Evolutionary conservation across 2,329 filamentous ascomycete species (phyloP), one percentile per base, ranked within the genome.

Genomic region (Phialemoniopsis sp.): DNA sequence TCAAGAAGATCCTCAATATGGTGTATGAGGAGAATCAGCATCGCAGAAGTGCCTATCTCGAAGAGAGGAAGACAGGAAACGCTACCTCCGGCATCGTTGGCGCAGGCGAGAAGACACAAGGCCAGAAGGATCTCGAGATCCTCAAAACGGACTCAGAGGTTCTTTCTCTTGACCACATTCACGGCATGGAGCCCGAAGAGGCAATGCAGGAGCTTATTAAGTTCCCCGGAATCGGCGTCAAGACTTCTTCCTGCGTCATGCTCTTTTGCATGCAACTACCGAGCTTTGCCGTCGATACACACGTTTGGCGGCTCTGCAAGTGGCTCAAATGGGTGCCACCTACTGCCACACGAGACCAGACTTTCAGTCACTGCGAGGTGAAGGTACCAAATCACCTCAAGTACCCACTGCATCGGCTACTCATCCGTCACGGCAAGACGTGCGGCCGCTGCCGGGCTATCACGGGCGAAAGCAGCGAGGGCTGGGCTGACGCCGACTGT

Each of bases 1-100:
- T 94, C 53, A 89, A 90, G 56, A 62, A 64, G 13, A 88, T 88
- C 29, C 67, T 94, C 8, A 76, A 88, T 37, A 78, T 81, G 59
- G 83, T 89, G 1, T 80, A 85, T 52, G 66, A 79, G 33, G 80
- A 88, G 48, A 88, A 87, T 39, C 64, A 78, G 18, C 45, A 55
- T 19, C 52, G 62, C 16, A 53, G 54, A 13, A 60, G 73, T 15
- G 70, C 68, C 1, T 66, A 81, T 16, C 35, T 66, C 2, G 54
- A 60, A 26, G 69, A 69, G 30, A 64, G 66, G 34, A 42, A 60
- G 15, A 64, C 64, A 13, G 55, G 57, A 3, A 26, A 10, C 10
- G 54, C 64, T 4, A 60, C 67, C 3, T 66, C 66, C 0, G 56
- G 64, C 7, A 59, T 77, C 5, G 61, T 72, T 32, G 64, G 65